phyloP scores from a whole-genome alignment of 306 rosid species.

The Fragaria iinumae region DNA sequence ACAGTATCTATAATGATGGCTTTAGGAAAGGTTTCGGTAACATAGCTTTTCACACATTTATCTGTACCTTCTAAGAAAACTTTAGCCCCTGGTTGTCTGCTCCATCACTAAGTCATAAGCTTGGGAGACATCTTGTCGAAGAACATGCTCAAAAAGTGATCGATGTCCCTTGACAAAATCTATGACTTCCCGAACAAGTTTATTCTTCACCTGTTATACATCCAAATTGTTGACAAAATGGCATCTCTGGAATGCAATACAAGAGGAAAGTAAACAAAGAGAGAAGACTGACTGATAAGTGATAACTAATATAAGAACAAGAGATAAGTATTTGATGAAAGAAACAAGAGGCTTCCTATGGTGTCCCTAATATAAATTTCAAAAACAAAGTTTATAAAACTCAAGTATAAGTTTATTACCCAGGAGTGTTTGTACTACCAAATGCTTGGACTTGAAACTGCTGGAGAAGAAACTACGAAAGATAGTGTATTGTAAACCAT shows the following conservation, averaged over 20 bases:
- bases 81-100: constrained; percentile 35
- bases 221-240: background rate
- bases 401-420: background rate
- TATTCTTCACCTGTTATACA: constrained; percentile 69
- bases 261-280: background rate
- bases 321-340: background rate
- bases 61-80: too few relatives aligned
- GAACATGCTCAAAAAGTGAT: constrained; percentile 68
- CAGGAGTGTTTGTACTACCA: too few relatives aligned
- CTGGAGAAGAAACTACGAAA: too few relatives aligned
- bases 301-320: background rate
- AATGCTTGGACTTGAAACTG: too few relatives aligned
- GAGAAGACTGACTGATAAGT: background rate
- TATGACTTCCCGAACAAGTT: constrained; percentile 82
- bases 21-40: too few relatives aligned
- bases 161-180: constrained; percentile 88
- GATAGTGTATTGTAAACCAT: too few relatives aligned
- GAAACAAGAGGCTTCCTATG: background rate
- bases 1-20: too few relatives aligned
- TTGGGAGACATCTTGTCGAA: constrained; percentile 64
- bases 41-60: too few relatives aligned
- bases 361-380: background rate
- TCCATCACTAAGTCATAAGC: constrained; percentile 75
- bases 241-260: constrained; percentile 1
- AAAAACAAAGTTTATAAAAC: background rate